These are phyloP conservation scores for Salix brachista DNA, from an alignment of 345 rosid species.

Conservation along the genomic window DNA sequence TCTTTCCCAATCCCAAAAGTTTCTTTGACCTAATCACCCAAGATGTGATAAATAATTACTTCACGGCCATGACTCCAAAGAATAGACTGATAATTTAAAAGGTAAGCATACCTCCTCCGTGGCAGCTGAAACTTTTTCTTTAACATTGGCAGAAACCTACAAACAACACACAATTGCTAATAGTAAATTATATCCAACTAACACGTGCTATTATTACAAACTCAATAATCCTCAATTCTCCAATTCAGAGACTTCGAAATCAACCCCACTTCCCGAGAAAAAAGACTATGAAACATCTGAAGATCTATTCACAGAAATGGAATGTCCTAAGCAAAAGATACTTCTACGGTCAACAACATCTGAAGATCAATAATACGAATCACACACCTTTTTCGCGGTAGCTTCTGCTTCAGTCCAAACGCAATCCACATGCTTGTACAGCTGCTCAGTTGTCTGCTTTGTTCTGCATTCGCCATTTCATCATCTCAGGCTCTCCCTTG, in stretches of 20 bases:
- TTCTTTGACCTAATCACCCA: constrained; percentile 68
- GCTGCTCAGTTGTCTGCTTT: constrained; percentile 83
- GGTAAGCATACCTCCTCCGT: constrained; percentile 68
- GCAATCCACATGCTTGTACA: constrained; percentile 80
- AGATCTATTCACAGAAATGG: not conserved
- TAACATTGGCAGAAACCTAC: constrained; percentile 75
- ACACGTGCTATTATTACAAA: not conserved
- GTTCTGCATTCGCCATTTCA: constrained; percentile 81
- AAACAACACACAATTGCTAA: not conserved
- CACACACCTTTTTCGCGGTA: constrained; percentile 75
- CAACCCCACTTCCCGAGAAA: not conserved
- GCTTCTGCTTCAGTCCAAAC: constrained; percentile 88
- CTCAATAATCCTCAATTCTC: not conserved
- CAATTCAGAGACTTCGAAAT: not conserved
- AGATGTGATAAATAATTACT: not conserved
- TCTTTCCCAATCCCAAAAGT: constrained; percentile 51
- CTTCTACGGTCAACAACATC: not conserved
- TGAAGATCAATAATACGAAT: not conserved
- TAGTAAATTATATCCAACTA: not conserved
- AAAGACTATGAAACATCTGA: not conserved
- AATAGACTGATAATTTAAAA: constrained; percentile 6
- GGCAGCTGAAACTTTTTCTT: constrained; percentile 77
- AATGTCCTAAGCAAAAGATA: not conserved
- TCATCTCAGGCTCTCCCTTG: constrained; percentile 67
- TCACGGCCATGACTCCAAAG: not conserved